Base-by-base conservation (phyloP, 1,284 basidiomycete genomes). In the Tilletia setariae region DNA sequence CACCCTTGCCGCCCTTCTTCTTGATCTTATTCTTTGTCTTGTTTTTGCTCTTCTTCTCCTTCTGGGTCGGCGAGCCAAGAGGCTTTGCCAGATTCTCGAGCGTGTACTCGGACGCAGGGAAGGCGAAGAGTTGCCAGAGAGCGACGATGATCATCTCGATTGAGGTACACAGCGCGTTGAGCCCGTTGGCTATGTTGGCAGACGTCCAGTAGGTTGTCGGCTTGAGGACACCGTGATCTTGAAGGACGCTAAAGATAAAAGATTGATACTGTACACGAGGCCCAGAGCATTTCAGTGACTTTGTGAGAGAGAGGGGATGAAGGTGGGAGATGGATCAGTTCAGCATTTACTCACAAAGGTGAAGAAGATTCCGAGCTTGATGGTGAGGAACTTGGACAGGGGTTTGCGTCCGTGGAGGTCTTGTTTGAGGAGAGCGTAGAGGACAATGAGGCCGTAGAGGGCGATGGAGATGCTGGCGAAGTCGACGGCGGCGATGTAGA, bases 81-180 rank as follows among this genome's bases (percentile, higher is more conserved):
- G 44, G 44, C 25, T 63, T 40, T 66, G 79, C 70, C 16, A 78
- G 44, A 70, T 68, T 83, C 40, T 63, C 28, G 35, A 63, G 51
- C 6, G 42, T 11, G 82, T 94, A 93, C 71, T 92, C 91, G 0
- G 84, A 86, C 76, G 86, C 86, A 8, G 86, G 86, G 78, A 92
- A 94, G 0, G 92, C 90, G 90, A 90, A 93, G 83, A 87, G 86
- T 89, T 93, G 92, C 66, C 90, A 84, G 0, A 83, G 70, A 7
- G 91, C 86, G 80, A 93, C 92, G 79, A 92, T 85, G 44, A 93
- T 89, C 91, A 90, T 90, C 86, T 94, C 93, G 59, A 93, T 87
- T 72, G 90, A 91, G 16, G 88, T 92, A 15, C 90, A 85, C 15
- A 95, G 85, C 0, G 93, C 91, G 70, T 89, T 90, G 43, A 94